Percentiles rank a stretch among this genome's conserved stretches.
Conservation (phyloP, 2,329 filamentous ascomycete species). For the Aureobasidium melanogenum region DNA sequence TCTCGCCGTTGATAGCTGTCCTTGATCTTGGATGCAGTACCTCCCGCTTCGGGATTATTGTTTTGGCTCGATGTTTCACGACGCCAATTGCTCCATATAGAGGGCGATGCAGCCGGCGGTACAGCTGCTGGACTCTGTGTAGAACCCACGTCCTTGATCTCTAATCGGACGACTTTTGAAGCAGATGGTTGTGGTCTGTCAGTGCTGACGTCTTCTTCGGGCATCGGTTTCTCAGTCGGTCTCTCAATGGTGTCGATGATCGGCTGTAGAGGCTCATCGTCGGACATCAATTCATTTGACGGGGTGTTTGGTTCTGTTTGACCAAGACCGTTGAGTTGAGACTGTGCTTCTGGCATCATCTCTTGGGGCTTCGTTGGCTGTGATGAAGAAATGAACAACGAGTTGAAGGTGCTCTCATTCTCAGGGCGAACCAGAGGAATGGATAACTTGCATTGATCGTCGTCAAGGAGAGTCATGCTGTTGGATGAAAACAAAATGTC, state of each 20-base stretch:
- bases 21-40: constrained; percentile 41
- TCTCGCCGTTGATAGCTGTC: constrained; percentile 60
- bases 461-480: constrained; percentile 76
- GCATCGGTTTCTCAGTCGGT: not conserved
- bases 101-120: constrained; percentile 28
- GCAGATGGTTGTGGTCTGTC: constrained; percentile 14
- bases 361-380: not conserved
- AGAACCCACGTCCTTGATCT: constrained; percentile 7
- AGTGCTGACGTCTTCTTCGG: not conserved
- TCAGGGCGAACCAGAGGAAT: constrained; percentile 90
- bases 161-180: constrained; percentile 18
- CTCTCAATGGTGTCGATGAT: not conserved
- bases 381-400: constrained; percentile 52
- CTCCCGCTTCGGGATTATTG: constrained; percentile 42
- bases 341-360: constrained; percentile 14
- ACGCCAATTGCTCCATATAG: constrained; percentile 42
- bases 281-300: not conserved
- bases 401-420: constrained; percentile 71
- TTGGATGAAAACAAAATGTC: constrained; percentile 91
- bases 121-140: not conserved
- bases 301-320: constrained; percentile 14
- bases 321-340: constrained; percentile 26
- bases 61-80: constrained; percentile 27
- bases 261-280: not conserved
- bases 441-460: constrained; percentile 76